Base-by-base conservation (phyloP, 805 yeast species). In the Hanseniaspora vineae region DNA sequence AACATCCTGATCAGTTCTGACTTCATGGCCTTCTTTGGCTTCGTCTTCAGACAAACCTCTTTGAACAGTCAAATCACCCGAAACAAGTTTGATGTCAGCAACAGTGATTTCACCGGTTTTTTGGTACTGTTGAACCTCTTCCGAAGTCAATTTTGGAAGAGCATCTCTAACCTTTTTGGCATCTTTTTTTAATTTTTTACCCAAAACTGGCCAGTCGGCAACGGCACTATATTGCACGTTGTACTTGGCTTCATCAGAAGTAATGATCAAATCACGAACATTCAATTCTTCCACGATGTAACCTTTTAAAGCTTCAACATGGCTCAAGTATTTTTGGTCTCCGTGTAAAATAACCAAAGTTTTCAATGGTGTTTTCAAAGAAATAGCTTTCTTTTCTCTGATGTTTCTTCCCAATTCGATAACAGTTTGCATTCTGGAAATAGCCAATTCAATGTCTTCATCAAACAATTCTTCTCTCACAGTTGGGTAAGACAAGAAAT, bases 201-300 rank as follows among this genome's bases (percentile, higher is more conserved):
- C 99, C 56, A 92, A 76, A 18, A 88, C 86, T 50, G 97, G 96
- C 98, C 99, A 92, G 71, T 92, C 99, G 44, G 98, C 98, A 66
- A 85, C 94, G 42, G 90, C 97, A 54, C 76, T 78, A 73, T 89
- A 90, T 64, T 82, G 84, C 52, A 92, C 97, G 58, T 89, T 92
- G 63, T 89, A 90, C 61, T 82, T 80, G 57, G 74, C 80, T 71
- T 92, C 99, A 62, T 92, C 96, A 20, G 84, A 74, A 18, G 97
- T 88, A 58, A 92, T 81, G 58, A 86, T 71, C 47, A 92, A 65
- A 56, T 85, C 92, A 66, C 96, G 84, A 51, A 92, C 84, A 62
- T 92, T 92, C 66, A 92, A 78, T 70, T 92, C 98, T 59, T 90
- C 97, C 49, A 76, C 65, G 57, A 92, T 81, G 68, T 90, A 92